These are phyloP conservation scores for Alternaria panax DNA, from an alignment of 2,329 filamentous ascomycete species.

Conservation along the genomic window DNA sequence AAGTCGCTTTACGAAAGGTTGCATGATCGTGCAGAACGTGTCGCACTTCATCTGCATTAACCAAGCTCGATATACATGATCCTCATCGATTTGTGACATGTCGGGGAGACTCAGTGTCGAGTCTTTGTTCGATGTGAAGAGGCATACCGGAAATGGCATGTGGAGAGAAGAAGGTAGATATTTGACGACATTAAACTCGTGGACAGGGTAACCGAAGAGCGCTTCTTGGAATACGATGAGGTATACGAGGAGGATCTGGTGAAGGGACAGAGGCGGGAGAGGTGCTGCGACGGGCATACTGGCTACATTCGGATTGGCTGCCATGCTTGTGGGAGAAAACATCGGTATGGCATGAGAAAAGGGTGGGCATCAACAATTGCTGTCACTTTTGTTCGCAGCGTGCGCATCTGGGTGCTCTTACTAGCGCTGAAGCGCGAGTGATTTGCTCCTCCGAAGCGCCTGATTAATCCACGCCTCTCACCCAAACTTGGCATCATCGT, in stretches of 20 bases:
- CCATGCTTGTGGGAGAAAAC: not conserved
- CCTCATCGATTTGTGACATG: not conserved
- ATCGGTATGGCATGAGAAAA: not conserved
- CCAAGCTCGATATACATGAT: not conserved
- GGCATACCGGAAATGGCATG: not conserved
- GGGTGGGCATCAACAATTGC: not conserved
- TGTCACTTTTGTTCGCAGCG: not conserved
- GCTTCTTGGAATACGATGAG: conserved; percentile 3
- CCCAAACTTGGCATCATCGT: not conserved
- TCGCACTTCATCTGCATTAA: not conserved
- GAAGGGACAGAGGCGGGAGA: not conserved
- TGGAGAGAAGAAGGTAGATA: not conserved
- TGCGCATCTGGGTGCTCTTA: not conserved
- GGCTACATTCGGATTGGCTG: not conserved
- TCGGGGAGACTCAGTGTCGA: not conserved
- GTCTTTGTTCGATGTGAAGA: not conserved
- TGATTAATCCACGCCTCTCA: not conserved
- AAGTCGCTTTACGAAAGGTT: not conserved
- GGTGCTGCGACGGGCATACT: not conserved
- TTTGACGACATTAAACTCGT: not conserved
- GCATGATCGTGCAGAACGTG: not conserved
- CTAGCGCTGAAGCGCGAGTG: not conserved
- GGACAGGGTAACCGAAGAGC: not conserved
- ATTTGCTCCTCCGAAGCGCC: not conserved
- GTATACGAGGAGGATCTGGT: not conserved